phyloP scores from a whole-genome alignment of 768 basidiomycete genomes.

The Daedalea quercina region DNA sequence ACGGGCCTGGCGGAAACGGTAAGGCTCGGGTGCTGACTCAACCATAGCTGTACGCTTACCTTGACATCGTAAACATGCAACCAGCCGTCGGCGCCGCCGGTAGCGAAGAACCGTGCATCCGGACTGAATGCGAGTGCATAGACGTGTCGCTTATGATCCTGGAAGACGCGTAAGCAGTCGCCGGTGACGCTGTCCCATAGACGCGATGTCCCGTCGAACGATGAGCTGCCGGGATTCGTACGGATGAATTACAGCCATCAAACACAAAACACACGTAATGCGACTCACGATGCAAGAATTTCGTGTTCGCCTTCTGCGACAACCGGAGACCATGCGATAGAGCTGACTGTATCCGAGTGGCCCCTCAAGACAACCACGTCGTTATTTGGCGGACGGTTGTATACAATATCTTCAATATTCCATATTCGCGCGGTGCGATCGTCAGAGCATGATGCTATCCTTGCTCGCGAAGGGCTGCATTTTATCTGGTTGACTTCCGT shows the following conservation, averaged over 20 bases:
- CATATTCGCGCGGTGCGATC: conserved; percentile 75
- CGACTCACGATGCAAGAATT: conserved; percentile 62
- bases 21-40: neutral
- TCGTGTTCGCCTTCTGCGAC: conserved; percentile 44
- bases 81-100: conserved; percentile 76
- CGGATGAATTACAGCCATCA: neutral
- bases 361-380: conserved; percentile 44
- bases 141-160: conserved; percentile 64
- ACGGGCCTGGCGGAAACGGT: conserved; percentile 21
- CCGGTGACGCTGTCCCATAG: conserved; percentile 81
- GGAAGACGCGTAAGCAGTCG: conserved; percentile 63
- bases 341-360: conserved; percentile 59
- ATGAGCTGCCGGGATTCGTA: conserved; percentile 43
- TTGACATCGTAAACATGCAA: conserved; percentile 64
- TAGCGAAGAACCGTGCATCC: conserved; percentile 62
- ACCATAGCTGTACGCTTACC: conserved; percentile 32
- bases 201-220: conserved; percentile 75
- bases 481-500: conserved; percentile 78
- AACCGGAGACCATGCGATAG: conserved; percentile 63
- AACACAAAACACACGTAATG: neutral
- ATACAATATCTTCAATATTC: conserved; percentile 46
- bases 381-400: conserved; percentile 25
- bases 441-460: conserved; percentile 77
- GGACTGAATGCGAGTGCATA: conserved; percentile 76
- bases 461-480: conserved; percentile 57